Evolutionary conservation across 495 filamentous ascomycete species (phyloP).

Genomic region (Oidiodendron maius): DNA sequence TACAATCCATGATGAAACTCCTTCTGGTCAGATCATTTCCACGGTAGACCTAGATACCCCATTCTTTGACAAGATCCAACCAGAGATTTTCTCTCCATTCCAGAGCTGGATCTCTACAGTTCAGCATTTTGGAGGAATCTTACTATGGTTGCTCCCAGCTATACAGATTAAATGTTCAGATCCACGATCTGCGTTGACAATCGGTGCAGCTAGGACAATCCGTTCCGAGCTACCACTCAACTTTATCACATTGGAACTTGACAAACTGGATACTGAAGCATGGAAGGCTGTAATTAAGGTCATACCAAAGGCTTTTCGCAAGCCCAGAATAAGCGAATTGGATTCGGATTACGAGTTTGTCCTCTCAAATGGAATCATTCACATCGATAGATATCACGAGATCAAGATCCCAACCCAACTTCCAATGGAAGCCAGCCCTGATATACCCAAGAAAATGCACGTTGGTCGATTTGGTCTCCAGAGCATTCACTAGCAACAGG

Average conservation of each 20-base stretch:
- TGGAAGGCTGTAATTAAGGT: not conserved
- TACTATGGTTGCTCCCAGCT: slow-evolving; percentile 36
- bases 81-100: slow-evolving; percentile 16
- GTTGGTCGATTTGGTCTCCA: too few species aligned
- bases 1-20: slow-evolving; percentile 16
- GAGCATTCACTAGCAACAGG: too few species aligned
- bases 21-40: slow-evolving; percentile 24
- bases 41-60: slow-evolving; percentile 26
- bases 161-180: slow-evolving; percentile 30
- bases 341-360: too few species aligned
- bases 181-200: slow-evolving; percentile 28
- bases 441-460: too few species aligned
- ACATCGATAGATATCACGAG: too few species aligned
- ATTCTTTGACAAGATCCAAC: slow-evolving; percentile 24
- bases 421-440: too few species aligned
- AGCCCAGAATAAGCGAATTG: too few species aligned
- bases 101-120: slow-evolving; percentile 11
- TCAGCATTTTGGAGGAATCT: not conserved
- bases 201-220: slow-evolving; percentile 36
- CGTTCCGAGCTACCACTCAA: slow-evolving; percentile 32
- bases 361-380: too few species aligned
- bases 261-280: slow-evolving; percentile 7
- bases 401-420: too few species aligned
- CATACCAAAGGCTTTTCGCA: too few species aligned
- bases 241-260: slow-evolving; percentile 36